Percentiles rank a stretch among this genome's conserved stretches.
These are phyloP conservation scores for Podila horticola DNA, from an alignment of 192 early-diverging fungal species.

Conservation along the genomic window DNA sequence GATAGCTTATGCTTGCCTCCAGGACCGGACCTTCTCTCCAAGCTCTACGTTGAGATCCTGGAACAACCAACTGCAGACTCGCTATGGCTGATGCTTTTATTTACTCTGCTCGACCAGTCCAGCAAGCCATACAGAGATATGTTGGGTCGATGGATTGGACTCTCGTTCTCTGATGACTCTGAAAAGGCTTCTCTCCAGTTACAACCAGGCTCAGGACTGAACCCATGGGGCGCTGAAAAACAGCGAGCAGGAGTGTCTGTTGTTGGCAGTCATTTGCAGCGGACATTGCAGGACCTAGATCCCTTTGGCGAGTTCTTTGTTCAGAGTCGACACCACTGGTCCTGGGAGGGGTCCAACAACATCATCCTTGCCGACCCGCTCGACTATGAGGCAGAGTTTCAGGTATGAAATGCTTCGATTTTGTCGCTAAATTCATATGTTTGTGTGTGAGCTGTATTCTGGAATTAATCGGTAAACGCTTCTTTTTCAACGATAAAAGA, in stretches of 20 bases:
- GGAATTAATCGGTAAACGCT: not conserved
- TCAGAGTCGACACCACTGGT: constrained; percentile 23
- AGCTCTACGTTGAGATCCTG: constrained; percentile 35
- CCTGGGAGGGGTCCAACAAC: constrained; percentile 23
- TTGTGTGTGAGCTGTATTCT: not conserved
- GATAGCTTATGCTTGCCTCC: constrained; percentile 48
- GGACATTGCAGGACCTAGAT: constrained; percentile 38
- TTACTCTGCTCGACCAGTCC: constrained; percentile 39
- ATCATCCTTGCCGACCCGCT: constrained; percentile 32
- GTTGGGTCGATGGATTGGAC: constrained; percentile 54
- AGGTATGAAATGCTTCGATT: not conserved
- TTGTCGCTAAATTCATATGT: not conserved
- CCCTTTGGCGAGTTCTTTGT: constrained; percentile 57
- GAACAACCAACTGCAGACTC: constrained; percentile 28
- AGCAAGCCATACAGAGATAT: constrained; percentile 55
- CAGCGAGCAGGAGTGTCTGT: constrained; percentile 8
- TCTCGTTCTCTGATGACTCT: constrained; percentile 12
- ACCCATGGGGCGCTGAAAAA: too few species aligned
- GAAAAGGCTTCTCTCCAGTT: not conserved
- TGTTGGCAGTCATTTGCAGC: constrained; percentile 32
- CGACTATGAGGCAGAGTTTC: constrained; percentile 15
- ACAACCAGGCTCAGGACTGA: not conserved
- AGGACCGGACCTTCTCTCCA: constrained; percentile 47
- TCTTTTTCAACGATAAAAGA: not conserved
- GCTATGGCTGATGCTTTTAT: constrained; percentile 28